Conservation (phyloP, 106 monocot species). For the Alisma plantagoaquatica region DNA sequence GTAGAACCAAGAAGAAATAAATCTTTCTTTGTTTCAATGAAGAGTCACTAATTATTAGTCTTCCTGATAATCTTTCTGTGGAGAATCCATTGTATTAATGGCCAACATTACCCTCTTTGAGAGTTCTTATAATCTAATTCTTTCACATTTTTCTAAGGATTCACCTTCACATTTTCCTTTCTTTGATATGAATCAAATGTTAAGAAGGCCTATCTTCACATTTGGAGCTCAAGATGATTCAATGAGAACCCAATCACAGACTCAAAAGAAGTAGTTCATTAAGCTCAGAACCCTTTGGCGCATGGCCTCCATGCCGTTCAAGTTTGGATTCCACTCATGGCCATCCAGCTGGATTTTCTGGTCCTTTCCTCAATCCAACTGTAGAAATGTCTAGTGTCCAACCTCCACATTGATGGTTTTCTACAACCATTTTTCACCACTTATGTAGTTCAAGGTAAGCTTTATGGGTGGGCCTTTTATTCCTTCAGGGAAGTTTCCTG, state of each 20-base stretch:
- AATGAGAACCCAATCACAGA: constrained; percentile 43
- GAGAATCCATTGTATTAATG: constrained; percentile 68
- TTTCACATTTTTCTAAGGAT: constrained; percentile 52
- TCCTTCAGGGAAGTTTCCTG: constrained; percentile 73
- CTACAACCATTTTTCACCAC: constrained; percentile 92
- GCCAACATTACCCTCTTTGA: constrained; percentile 61
- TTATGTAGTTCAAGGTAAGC: constrained; percentile 71
- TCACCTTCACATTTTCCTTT: constrained; percentile 65
- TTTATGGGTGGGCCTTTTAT: constrained; percentile 82
- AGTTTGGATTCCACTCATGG: constrained; percentile 75
- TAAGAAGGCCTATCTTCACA: constrained; percentile 60
- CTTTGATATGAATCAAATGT: constrained; percentile 78
- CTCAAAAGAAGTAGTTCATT: constrained; percentile 39
- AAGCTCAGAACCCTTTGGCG: constrained; percentile 44
- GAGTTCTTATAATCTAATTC: constrained; percentile 44
- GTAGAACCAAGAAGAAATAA: constrained; percentile 17
- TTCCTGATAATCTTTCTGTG: constrained; percentile 92
- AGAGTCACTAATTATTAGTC: constrained; percentile 66
- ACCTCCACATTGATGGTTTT: constrained; percentile 84
- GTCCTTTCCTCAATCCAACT: constrained; percentile 68
- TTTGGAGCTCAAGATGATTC: constrained; percentile 67
- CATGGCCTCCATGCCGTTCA: constrained; percentile 66
- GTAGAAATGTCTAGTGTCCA: constrained; percentile 77
- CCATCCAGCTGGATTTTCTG: constrained; percentile 58
- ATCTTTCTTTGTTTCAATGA: constrained; percentile 45